Evolutionary conservation across 2,329 filamentous ascomycete species (phyloP).

Genomic region (Alternaria infectoria): DNA sequence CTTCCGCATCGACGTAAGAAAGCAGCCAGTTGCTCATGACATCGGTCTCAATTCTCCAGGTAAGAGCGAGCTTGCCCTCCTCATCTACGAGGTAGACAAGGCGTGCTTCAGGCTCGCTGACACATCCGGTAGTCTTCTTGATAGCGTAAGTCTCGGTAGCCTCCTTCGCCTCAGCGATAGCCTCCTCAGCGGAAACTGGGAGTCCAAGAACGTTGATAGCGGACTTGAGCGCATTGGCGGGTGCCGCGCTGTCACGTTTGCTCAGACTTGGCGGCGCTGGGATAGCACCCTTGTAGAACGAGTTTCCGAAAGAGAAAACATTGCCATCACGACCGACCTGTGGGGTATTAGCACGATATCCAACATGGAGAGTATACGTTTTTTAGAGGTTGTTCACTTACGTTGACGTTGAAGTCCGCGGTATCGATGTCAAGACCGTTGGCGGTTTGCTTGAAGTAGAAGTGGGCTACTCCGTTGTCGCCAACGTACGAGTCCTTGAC

Average conservation of each 20-base stretch:
- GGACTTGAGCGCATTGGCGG: slow-evolving; percentile 53
- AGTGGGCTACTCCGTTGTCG: slow-evolving; percentile 62
- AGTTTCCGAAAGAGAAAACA: slow-evolving; percentile 65
- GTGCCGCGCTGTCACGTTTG: slow-evolving; percentile 54
- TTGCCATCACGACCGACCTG: slow-evolving; percentile 60
- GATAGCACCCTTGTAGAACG: slow-evolving; percentile 55
- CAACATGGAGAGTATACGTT: not conserved
- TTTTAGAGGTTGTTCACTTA: slow-evolving; percentile 42
- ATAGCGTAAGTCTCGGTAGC: slow-evolving; percentile 53
- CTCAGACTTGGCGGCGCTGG: slow-evolving; percentile 46
- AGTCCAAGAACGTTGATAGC: slow-evolving; percentile 51
- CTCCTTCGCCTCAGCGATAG: slow-evolving; percentile 49
- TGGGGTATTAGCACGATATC: not conserved
- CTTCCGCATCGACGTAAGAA: slow-evolving; percentile 62
- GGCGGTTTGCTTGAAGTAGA: slow-evolving; percentile 65
- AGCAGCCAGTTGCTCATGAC: slow-evolving; percentile 64
- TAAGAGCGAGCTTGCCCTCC: slow-evolving; percentile 56
- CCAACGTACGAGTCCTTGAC: slow-evolving; percentile 62
- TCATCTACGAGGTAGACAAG: slow-evolving; percentile 62
- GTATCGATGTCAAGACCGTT: slow-evolving; percentile 67
- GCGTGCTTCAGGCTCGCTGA: slow-evolving; percentile 61
- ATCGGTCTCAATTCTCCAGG: slow-evolving; percentile 67
- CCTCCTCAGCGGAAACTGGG: slow-evolving; percentile 50
- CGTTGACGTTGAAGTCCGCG: slow-evolving; percentile 66
- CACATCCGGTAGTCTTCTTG: slow-evolving; percentile 57